phyloP scores from a whole-genome alignment of 768 basidiomycete species.

The Neoboletus magnificus region DNA sequence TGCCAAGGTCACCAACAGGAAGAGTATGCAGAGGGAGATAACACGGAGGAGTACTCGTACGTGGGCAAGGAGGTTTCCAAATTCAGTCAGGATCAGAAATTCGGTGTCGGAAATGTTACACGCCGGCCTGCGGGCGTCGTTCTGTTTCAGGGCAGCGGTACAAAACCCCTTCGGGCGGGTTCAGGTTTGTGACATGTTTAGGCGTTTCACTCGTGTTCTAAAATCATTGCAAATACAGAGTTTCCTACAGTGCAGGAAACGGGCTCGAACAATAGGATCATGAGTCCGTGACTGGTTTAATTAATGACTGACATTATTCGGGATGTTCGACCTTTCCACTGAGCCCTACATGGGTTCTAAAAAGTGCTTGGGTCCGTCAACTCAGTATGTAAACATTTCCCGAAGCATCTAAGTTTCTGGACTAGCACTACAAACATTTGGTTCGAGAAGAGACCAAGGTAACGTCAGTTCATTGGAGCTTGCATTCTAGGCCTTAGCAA shows the following conservation, averaged over 20 bases:
- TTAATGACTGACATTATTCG: too few species aligned
- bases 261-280: not conserved
- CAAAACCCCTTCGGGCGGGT: not conserved
- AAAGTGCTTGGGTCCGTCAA: not conserved
- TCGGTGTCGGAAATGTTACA: not conserved
- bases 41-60: not conserved
- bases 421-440: not conserved
- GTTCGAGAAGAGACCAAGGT: not conserved
- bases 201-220: not conserved
- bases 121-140: not conserved
- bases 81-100: not conserved
- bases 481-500: not conserved
- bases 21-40: too few species aligned
- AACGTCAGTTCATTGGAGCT: not conserved
- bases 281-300: not conserved
- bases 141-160: not conserved
- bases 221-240: not conserved
- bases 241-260: not conserved
- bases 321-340: not conserved
- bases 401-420: not conserved
- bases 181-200: not conserved
- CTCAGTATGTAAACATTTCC: not conserved
- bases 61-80: too few species aligned
- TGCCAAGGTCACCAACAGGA: not conserved
- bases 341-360: not conserved